Conservation (phyloP, 192 early-diverging fungal genomes). For the Coemansia sp. region DNA sequence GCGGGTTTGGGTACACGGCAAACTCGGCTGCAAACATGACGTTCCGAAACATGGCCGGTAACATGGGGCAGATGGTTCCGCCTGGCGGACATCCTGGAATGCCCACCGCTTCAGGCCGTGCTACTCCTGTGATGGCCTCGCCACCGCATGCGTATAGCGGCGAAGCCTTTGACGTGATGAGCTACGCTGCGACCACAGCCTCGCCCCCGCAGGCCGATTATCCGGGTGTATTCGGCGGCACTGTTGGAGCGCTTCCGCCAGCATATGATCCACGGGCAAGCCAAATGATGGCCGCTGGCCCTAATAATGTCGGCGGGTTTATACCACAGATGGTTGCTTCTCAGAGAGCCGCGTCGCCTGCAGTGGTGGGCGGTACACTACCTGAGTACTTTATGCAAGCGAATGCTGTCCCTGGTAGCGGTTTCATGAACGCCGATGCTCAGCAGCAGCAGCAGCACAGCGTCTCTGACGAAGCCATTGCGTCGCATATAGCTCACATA, state of each 20-base stretch:
- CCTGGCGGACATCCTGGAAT: slow-evolving; percentile 16
- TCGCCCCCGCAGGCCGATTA: slow-evolving; percentile 37
- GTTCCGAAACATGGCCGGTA: slow-evolving; percentile 22
- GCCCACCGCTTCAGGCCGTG: slow-evolving; percentile 17
- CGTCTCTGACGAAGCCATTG: slow-evolving; percentile 73
- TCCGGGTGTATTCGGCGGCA: slow-evolving; percentile 8
- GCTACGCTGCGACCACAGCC: slow-evolving; percentile 26
- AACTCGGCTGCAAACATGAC: slow-evolving; percentile 45
- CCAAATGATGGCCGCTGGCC: slow-evolving; percentile 22
- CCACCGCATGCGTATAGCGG: slow-evolving; percentile 41
- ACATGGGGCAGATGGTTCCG: slow-evolving; percentile 14
- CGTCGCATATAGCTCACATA: slow-evolving; percentile 71
- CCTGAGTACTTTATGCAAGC: slow-evolving; percentile 40
- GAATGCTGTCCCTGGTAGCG: slow-evolving; percentile 2
- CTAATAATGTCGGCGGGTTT: slow-evolving; percentile 7
- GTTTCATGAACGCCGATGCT: background rate
- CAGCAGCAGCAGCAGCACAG: background rate
- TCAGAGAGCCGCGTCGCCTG: slow-evolving; percentile 36
- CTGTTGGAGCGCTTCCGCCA: slow-evolving; percentile 18
- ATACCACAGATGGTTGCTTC: slow-evolving; percentile 10
- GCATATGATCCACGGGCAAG: slow-evolving; percentile 52
- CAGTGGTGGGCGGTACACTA: slow-evolving; percentile 12
- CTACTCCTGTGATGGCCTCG: slow-evolving; percentile 31
- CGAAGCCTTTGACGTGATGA: slow-evolving; percentile 46
- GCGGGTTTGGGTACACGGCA: slow-evolving; percentile 35